Conservation (phyloP, 768 basidiomycete species). For the Cystofilobasidium bisporidii region DNA sequence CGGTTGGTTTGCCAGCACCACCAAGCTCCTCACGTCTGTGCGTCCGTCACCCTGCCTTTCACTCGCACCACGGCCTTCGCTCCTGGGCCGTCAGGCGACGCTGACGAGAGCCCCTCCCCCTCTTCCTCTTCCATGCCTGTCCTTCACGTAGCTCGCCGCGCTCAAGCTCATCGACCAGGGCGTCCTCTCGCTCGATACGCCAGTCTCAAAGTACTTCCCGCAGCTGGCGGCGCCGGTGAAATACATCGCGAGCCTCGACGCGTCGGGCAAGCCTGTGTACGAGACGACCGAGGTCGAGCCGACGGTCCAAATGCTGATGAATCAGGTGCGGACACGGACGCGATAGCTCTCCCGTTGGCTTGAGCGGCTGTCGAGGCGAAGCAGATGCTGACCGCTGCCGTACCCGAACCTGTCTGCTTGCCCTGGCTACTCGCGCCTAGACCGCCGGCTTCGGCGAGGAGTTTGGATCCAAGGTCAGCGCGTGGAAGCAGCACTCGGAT, state of each 20-base stretch:
- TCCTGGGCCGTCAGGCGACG: too few species aligned
- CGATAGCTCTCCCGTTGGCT: too few species aligned
- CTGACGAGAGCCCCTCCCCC: background rate
- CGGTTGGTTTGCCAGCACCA: constrained; percentile 33
- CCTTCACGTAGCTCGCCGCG: constrained; percentile 15
- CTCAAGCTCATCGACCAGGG: constrained; percentile 34
- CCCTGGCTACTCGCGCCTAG: too few species aligned
- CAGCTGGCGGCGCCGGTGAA: constrained; percentile 27
- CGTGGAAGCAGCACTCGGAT: constrained; percentile 28
- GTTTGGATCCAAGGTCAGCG: constrained; percentile 30
- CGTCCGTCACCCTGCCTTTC: background rate
- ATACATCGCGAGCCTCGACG: constrained; percentile 28
- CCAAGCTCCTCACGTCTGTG: constrained; percentile 35
- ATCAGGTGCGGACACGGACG: too few species aligned
- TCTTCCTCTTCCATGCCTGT: background rate
- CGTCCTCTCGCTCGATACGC: constrained; percentile 31
- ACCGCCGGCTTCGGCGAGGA: constrained; percentile 35
- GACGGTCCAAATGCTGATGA: constrained; percentile 31
- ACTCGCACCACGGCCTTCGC: background rate
- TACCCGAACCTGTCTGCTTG: too few species aligned
- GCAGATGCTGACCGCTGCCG: too few species aligned
- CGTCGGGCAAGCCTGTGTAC: constrained; percentile 26
- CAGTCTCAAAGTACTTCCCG: constrained; percentile 26
- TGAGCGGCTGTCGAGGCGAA: background rate
- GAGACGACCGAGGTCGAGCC: constrained; percentile 19